phyloP scores from a whole-genome alignment of 73 alveolate species.

The Loxodes magnus region DNA sequence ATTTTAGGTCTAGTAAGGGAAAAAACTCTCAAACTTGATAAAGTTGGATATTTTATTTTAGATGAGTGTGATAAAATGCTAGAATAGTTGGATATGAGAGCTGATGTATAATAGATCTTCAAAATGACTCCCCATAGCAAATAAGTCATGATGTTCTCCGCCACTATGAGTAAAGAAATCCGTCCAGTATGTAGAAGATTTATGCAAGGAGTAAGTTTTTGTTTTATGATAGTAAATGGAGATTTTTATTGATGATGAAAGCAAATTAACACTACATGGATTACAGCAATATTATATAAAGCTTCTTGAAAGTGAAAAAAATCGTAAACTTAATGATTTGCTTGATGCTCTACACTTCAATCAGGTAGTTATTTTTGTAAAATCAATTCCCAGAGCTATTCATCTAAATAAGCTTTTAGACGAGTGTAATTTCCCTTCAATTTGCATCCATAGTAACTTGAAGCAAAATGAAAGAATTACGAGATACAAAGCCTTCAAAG shows the following conservation, averaged over 20 bases:
- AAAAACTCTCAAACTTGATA: conserved; percentile 76
- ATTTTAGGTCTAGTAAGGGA: conserved; percentile 81
- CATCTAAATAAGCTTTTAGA: conserved; percentile 70
- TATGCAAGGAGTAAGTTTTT: neutral
- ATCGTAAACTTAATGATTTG: conserved; percentile 74
- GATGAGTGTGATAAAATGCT: conserved; percentile 99
- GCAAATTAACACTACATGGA: conserved; percentile 96
- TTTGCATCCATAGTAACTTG: conserved; percentile 67
- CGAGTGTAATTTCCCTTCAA: conserved; percentile 72
- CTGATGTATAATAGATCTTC: conserved; percentile 97
- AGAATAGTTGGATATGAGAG: conserved; percentile 91
- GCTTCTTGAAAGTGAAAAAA: conserved; percentile 93
- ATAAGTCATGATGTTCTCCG: conserved; percentile 99
- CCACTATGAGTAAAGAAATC: conserved; percentile 91
- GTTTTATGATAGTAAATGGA: conserved; percentile 62
- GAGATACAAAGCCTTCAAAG: conserved; percentile 69
- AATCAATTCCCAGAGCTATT: conserved; percentile 71
- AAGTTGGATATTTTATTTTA: conserved; percentile 70
- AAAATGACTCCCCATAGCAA: conserved; percentile 91
- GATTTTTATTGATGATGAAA: conserved; percentile 93
- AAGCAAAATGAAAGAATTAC: conserved; percentile 71
- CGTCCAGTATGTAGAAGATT: conserved; percentile 58
- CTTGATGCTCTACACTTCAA: conserved; percentile 90
- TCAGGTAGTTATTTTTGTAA: conserved; percentile 94
- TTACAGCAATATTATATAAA: conserved; percentile 94